Evolutionary conservation across 768 basidiomycete genomes (phyloP), one percentile per base, ranked within the genome.

Genomic region (Suillus discolor): DNA sequence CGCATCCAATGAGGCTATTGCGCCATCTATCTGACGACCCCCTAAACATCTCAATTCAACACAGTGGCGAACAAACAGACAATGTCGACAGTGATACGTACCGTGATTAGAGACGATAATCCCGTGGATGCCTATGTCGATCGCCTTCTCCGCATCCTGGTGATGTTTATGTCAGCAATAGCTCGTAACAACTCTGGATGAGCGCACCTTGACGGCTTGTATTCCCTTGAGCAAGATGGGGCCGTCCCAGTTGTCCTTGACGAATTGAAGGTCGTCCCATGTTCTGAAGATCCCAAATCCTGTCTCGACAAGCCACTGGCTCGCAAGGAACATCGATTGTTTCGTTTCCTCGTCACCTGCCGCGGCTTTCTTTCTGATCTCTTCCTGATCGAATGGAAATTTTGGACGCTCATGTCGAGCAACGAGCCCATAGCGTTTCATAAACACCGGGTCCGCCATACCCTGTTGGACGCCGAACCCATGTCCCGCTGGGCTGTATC

Each of bases 51-150:
- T 9, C 16, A 25, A 28, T 4, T 45, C 25, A 47, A 13, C 23
- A 36, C 45, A 23, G 7, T 15, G 16, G 36, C 13, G 23, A 49
- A 28, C 42, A 20, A 36, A 36, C 23, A 36, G 6, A 16, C 25
- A 16, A 25, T 12, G 8, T 31, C 54, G 47, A 13, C 18, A 25
- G 60, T 4, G 11, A 15, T 15, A 71, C 81, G 38, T 57, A 89
- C 90, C 91, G 68, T 94, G 92, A 71, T 93, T 95, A 12, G 90
- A 92, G 18, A 94, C 89, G 57, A 94, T 74, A 65, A 94, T 90
- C 1, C 90, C 92, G 64, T 93, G 84, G 16, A 87, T 81, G 1
- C 89, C 85, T 23, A 82, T 70, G 34, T 90, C 85, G 16, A 92
- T 72, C 0, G 90, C 89, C 70, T 83, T 85, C 71, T 90, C 72